Conservation (phyloP, 1,284 basidiomycete genomes). For the Fomes fomentarius region DNA sequence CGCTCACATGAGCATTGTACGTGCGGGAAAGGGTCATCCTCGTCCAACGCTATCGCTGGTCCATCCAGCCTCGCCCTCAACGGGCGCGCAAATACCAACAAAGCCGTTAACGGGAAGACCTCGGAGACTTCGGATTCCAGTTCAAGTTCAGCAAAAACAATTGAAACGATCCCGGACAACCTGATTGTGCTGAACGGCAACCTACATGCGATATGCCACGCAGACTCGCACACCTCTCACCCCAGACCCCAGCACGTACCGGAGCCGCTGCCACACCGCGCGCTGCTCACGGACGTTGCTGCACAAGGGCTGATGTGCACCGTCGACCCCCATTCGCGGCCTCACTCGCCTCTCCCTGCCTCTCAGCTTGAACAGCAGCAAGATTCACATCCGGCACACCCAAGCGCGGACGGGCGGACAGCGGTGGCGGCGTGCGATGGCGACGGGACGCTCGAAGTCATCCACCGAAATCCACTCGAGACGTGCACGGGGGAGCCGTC, state of each 20-base stretch:
- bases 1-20: constrained; percentile 40
- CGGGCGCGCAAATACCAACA: neutral
- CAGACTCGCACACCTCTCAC: constrained; percentile 15
- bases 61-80: neutral
- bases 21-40: constrained; percentile 12
- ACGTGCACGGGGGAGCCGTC: constrained; percentile 2
- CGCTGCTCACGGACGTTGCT: constrained; percentile 17
- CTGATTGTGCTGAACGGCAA: constrained; percentile 21
- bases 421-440: neutral
- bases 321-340: constrained; percentile 14
- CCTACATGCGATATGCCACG: constrained; percentile 11
- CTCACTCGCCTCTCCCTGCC: neutral
- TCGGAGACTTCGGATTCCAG: neutral
- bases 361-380: neutral
- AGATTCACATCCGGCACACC: too few species aligned
- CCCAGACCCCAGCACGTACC: constrained; percentile 4
- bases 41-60: neutral
- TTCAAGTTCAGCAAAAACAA: neutral
- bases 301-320: constrained; percentile 14
- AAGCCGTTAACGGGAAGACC: neutral
- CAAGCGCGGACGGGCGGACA: neutral
- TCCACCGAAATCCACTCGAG: constrained; percentile 7
- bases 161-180: constrained; percentile 21
- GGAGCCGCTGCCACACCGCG: constrained; percentile 21
- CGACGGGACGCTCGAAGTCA: neutral